Percentiles rank a stretch among this genome's conserved stretches.
Evolutionary conservation across 192 early-diverging fungal genomes (phyloP).

Genomic region (Rhizophlyctis rosea): DNA sequence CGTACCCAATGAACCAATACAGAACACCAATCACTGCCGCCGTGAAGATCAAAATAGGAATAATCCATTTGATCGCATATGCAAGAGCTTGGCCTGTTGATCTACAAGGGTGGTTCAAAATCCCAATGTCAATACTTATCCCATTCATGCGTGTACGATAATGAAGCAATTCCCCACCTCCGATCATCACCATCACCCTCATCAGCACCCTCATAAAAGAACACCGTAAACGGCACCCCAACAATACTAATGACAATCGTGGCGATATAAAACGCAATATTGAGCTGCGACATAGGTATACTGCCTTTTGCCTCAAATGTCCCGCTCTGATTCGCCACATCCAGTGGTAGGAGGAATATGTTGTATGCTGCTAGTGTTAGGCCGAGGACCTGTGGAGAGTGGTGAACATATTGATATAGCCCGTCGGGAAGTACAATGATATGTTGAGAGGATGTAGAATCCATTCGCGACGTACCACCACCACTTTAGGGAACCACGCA

Average conservation of each 20-base stretch:
- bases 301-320: constrained; percentile 21
- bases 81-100: constrained; percentile 22
- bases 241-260: constrained; percentile 47
- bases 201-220: constrained; percentile 61
- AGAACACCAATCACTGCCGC: constrained; percentile 40
- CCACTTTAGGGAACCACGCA: constrained; percentile 63
- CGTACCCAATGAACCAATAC: constrained; percentile 51
- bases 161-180: constrained; percentile 24
- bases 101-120: constrained; percentile 4
- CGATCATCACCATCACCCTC: constrained; percentile 44
- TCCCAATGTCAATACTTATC: background rate
- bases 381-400: constrained; percentile 35
- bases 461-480: constrained; percentile 53
- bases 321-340: constrained; percentile 59
- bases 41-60: constrained; percentile 47
- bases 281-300: constrained; percentile 53
- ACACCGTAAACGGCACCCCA: constrained; percentile 57
- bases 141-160: background rate
- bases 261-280: constrained; percentile 47
- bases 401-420: background rate
- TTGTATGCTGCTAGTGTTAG: constrained; percentile 51
- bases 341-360: constrained; percentile 59
- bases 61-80: constrained; percentile 56
- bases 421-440: no score
- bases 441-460: no score